phyloP scores from a whole-genome alignment of 2,329 filamentous ascomycete genomes.

The Fusarium foetens region DNA sequence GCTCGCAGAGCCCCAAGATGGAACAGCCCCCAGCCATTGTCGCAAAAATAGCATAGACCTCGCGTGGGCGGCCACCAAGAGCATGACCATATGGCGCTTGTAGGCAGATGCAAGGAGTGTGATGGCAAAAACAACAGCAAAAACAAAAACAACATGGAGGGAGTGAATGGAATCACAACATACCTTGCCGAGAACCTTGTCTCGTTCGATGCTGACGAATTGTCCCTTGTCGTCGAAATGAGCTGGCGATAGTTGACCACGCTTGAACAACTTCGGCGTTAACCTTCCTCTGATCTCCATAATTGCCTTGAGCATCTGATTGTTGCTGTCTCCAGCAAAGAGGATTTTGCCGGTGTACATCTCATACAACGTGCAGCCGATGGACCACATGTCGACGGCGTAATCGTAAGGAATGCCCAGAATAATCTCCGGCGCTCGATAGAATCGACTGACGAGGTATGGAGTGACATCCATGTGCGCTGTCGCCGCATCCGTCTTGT shows the following conservation, averaged over 20 bases:
- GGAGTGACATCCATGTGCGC: conserved; percentile 86
- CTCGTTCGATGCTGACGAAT: conserved; percentile 85
- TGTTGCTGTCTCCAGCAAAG: conserved; percentile 95
- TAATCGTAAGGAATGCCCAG: conserved; percentile 96
- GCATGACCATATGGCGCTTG: conserved; percentile 30
- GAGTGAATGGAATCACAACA: conserved; percentile 48
- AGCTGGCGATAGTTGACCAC: conserved; percentile 77
- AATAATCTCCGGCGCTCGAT: conserved; percentile 96
- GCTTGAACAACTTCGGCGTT: conserved; percentile 86
- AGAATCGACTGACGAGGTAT: conserved; percentile 96
- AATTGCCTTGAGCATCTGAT: conserved; percentile 96
- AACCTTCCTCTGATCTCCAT: conserved; percentile 97
- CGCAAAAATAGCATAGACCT: conserved; percentile 40
- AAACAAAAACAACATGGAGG: conserved; percentile 26
- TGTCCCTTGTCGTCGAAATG: conserved; percentile 89
- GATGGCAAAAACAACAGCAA: conserved; percentile 22
- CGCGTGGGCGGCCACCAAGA: conserved; percentile 20
- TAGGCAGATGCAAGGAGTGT: conserved; percentile 24
- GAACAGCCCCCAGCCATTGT: conserved; percentile 28
- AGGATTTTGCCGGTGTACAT: conserved; percentile 97
- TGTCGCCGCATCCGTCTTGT: conserved; percentile 80
- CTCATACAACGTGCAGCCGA: conserved; percentile 96
- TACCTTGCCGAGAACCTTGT: conserved; percentile 87
- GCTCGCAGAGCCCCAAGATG: conserved; percentile 31
- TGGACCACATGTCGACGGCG: conserved; percentile 96